Evolutionary conservation across 352 stramenopile genomes (phyloP), one percentile per base, ranked within the genome.

Genomic region (Pythium coloratum): DNA sequence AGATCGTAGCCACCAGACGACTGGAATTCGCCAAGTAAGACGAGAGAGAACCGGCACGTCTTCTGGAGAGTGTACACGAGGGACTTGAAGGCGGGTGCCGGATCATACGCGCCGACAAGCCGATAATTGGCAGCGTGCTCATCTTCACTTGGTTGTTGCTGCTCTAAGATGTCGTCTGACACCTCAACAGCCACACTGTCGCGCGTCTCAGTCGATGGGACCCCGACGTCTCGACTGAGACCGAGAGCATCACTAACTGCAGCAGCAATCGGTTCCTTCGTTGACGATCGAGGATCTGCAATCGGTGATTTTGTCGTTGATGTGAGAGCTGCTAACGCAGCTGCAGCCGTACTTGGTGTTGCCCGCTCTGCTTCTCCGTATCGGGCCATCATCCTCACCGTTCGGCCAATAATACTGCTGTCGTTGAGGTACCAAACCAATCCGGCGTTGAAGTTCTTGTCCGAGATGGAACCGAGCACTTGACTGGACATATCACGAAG

Each of bases 341-440:
- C 46, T 1, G 67, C 63, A 16, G 74, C 84, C 40, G 75, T 84
- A 0, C 68, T 64, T 4, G 75, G 83, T 26, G 72, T 81, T 7
- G 38, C 58, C 26, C 58, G 77, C 1, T 54, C 16, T 12, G 84
- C 77, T 14, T 76, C 34, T 2, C 62, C 55, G 28, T 88, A 82
- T 14, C 64, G 74, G 0, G 66, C 55, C 56, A 94, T 83, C 30
- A 80, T 62, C 3, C 72, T 67, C 28, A 94, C 68, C 8, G 75
- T 80, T 44, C 76, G 79, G 6, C 72, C 67, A 28, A 94, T 62
- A 8, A 76, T 63, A 55, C 76, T 77, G 56, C 80, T 89, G 53
- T 92, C 86, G 51, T 91, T 76, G 18, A 94, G 66, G 54, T 94
- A 92, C 86, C 84, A 94, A 7, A 89, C 80, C 0, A 92, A 62